Evolutionary conservation across 768 basidiomycete species (phyloP).

Genomic region (Pilatotrama ljubarskyi): DNA sequence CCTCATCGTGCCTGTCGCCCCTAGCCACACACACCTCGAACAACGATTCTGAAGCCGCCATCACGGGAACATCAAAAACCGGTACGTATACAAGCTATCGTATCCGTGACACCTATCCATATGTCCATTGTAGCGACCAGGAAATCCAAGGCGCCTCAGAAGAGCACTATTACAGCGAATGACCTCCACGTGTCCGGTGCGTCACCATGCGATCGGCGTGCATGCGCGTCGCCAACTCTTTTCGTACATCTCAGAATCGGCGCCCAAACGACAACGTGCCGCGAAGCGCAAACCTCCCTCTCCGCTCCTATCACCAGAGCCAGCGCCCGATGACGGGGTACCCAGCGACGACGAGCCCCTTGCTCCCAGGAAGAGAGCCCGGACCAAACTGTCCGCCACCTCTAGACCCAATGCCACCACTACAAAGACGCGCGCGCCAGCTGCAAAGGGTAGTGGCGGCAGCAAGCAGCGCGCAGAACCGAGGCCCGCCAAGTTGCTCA

Average conservation of each 20-base stretch:
- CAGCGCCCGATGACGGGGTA: not conserved
- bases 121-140: not conserved
- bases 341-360: constrained; percentile 9
- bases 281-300: constrained; percentile 1
- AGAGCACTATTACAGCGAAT: not conserved
- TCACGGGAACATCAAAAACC: not conserved
- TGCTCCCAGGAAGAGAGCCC: constrained; percentile 2
- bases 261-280: not conserved
- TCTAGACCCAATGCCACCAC: not conserved
- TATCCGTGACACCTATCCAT: not conserved
- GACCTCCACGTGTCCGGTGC: not conserved
- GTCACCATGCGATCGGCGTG: not conserved
- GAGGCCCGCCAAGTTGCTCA: not conserved
- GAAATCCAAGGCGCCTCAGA: not conserved
- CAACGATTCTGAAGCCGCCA: not conserved
- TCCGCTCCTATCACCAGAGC: not conserved
- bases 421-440: not conserved
- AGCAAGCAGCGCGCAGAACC: not conserved
- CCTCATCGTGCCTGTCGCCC: no score
- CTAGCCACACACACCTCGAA: no score
- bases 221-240: not conserved
- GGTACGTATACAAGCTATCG: not conserved
- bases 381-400: not conserved
- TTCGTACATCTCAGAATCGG: not conserved
- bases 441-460: not conserved